These are phyloP conservation scores for Dipteronia sinensis DNA, from an alignment of 345 rosid species.

Conservation along the genomic window DNA sequence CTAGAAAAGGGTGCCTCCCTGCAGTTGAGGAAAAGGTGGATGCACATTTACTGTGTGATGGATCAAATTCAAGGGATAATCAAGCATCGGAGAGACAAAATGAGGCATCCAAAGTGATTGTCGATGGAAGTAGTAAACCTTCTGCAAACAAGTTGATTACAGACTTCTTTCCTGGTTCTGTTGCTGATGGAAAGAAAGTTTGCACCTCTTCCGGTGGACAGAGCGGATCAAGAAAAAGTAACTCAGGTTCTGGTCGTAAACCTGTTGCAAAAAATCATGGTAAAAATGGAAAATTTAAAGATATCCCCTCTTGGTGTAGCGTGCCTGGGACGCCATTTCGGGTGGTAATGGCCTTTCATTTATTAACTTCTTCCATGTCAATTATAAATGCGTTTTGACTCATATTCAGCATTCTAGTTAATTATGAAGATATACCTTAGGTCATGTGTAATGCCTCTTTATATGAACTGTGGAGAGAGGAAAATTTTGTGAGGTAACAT, in stretches of 20 bases:
- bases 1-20: conserved; percentile 40
- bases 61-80: conserved; percentile 17
- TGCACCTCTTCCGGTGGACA: conserved; percentile 34
- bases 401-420: conserved; percentile 3
- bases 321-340: conserved; percentile 86
- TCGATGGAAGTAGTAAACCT: conserved; percentile 44
- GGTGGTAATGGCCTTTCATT: conserved; percentile 59
- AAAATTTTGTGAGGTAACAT: background rate
- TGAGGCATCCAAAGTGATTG: conserved; percentile 34
- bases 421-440: background rate
- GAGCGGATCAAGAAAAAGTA: conserved; percentile 29
- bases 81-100: conserved; percentile 36
- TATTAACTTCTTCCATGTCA: background rate
- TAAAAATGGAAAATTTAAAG: conserved; percentile 50
- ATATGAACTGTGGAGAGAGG: background rate
- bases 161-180: conserved; percentile 67
- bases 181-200: conserved; percentile 37
- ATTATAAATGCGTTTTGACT: background rate
- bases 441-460: background rate
- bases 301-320: conserved; percentile 77
- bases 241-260: conserved; percentile 39
- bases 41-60: conserved; percentile 12
- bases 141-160: conserved; percentile 79
- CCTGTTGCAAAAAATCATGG: conserved; percentile 35
- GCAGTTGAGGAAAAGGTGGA: conserved; percentile 31